Conservation (phyloP, 108 stramenopile genomes). For the Nannochloropsis oceanica region DNA sequence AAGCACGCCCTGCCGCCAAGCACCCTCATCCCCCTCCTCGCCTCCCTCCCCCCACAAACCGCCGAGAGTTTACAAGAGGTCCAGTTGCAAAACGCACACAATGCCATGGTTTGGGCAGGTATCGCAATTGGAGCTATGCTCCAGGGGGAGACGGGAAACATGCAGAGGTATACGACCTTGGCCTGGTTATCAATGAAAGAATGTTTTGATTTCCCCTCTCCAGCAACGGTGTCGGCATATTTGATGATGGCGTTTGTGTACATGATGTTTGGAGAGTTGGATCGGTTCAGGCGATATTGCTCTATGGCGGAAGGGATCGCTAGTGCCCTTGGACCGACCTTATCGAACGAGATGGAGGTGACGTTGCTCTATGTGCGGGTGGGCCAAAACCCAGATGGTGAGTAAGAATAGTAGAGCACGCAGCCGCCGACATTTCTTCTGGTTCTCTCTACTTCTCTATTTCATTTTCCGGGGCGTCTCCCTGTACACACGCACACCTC, state of each 20-base stretch:
- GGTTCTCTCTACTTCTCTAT: neutral
- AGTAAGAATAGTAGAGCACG: neutral
- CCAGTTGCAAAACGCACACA: neutral
- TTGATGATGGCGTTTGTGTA: neutral
- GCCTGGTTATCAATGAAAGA: neutral
- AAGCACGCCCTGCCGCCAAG: neutral
- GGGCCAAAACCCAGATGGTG: neutral
- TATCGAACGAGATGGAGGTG: neutral
- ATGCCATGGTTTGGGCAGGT: neutral
- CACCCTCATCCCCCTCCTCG: neutral
- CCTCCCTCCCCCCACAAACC: neutral
- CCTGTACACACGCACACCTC: neutral
- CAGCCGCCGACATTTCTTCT: neutral
- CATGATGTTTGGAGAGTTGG: neutral
- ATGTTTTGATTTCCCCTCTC: neutral
- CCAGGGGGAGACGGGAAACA: neutral
- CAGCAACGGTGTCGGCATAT: neutral
- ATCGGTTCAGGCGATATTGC: neutral
- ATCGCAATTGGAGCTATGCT: neutral
- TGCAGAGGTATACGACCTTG: neutral
- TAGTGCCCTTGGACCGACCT: neutral
- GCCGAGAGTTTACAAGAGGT: neutral
- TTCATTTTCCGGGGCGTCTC: neutral
- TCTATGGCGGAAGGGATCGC: neutral
- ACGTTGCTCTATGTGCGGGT: neutral